These are phyloP conservation scores for Biancaea sappan DNA, from an alignment of 306 rosid genomes.

Conservation along the genomic window DNA sequence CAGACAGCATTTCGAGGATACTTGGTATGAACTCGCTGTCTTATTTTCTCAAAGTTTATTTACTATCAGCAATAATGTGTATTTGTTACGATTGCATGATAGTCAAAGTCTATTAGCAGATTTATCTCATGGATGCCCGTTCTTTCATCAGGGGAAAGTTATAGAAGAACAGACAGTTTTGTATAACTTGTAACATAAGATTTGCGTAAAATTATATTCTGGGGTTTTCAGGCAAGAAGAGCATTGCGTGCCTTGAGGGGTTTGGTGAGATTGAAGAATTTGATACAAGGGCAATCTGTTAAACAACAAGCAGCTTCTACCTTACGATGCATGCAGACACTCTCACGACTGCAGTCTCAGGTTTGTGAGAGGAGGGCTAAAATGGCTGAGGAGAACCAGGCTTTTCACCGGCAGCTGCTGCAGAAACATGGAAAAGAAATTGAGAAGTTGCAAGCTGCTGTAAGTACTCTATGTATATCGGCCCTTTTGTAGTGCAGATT, in stretches of 20 bases:
- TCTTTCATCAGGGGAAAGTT: neutral
- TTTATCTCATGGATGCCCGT: neutral
- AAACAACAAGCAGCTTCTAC: constrained; percentile 79
- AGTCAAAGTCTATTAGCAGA: neutral
- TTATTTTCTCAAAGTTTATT: neutral
- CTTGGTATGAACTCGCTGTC: constrained; percentile 50
- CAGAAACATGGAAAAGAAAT: constrained; percentile 69
- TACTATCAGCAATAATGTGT: neutral
- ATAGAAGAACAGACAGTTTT: neutral
- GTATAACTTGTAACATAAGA: neutral
- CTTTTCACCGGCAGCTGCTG: constrained; percentile 67
- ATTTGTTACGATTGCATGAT: neutral
- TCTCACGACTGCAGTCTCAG: constrained; percentile 77
- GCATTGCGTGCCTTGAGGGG: constrained; percentile 74
- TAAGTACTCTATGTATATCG: constrained; percentile 41
- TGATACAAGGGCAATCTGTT: constrained; percentile 77
- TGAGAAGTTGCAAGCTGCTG: constrained; percentile 61
- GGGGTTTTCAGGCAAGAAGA: constrained; percentile 70
- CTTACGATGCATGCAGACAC: constrained; percentile 90
- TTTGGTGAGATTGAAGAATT: constrained; percentile 75
- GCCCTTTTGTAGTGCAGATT: neutral
- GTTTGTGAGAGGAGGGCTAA: constrained; percentile 72
- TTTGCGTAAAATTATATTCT: neutral
- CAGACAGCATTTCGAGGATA: constrained; percentile 77
- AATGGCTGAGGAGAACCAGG: constrained; percentile 86